Conservation (phyloP, 1,139 yeast species). For the Yamadazyma oceani region DNA sequence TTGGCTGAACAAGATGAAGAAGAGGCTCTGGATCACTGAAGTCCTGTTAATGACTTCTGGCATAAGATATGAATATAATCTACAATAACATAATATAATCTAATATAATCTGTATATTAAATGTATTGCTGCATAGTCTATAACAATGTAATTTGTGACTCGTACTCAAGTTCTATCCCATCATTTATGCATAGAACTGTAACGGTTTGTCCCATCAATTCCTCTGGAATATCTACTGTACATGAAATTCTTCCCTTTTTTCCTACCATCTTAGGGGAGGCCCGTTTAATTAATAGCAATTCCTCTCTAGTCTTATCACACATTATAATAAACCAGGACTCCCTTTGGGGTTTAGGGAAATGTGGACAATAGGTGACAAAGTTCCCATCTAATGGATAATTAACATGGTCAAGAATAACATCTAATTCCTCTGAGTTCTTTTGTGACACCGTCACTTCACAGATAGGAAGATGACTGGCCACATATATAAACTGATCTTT, state of each 20-base stretch:
- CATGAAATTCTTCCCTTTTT: slow-evolving; percentile 46
- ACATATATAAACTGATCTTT: slow-evolving; percentile 39
- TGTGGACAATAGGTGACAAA: slow-evolving; percentile 73
- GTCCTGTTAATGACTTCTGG: too few species aligned
- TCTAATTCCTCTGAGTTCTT: slow-evolving; percentile 29
- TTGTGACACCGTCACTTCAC: slow-evolving; percentile 37
- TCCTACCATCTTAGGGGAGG: slow-evolving; percentile 53
- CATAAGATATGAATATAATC: too few species aligned
- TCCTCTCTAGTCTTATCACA: slow-evolving; percentile 48
- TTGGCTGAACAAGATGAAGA: slow-evolving; percentile 24
- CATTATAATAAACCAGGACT: slow-evolving; percentile 84
- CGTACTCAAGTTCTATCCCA: slow-evolving; percentile 56
- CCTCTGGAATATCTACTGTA: slow-evolving; percentile 50
- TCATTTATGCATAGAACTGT: slow-evolving; percentile 60
- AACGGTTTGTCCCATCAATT: slow-evolving; percentile 44
- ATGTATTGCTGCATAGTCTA: slow-evolving; percentile 1
- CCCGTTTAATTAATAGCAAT: slow-evolving; percentile 62
- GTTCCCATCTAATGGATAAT: slow-evolving; percentile 53
- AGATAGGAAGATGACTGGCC: slow-evolving; percentile 51
- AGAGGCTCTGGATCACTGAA: too few species aligned
- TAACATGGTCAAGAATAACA: slow-evolving; percentile 54
- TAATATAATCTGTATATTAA: slow-evolving; percentile 9
- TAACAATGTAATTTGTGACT: slow-evolving; percentile 8
- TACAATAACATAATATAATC: too few species aligned
- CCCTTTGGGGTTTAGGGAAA: slow-evolving; percentile 90